Conservation (phyloP, 169 alveolate species). For the Eimeria mitis region DNA sequence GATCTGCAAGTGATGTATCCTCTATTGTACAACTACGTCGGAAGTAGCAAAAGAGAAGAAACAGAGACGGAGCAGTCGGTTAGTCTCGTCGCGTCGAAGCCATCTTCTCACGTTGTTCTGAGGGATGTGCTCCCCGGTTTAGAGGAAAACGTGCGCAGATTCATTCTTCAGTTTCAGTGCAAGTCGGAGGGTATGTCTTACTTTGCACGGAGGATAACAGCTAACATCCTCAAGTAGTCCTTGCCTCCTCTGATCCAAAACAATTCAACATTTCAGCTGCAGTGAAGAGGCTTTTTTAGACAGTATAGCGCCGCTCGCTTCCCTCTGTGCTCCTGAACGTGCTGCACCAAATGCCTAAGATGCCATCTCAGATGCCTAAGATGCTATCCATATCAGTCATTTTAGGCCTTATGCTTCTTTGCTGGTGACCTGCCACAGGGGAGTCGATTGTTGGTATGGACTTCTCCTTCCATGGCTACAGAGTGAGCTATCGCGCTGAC, state of each 20-base stretch:
- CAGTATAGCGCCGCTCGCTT: not conserved
- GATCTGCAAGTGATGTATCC: constrained; percentile 65
- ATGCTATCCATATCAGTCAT: not conserved
- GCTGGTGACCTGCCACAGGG: constrained; percentile 36
- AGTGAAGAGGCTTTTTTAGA: not conserved
- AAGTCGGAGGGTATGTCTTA: constrained; percentile 59
- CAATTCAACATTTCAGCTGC: not conserved
- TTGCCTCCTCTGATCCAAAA: not conserved
- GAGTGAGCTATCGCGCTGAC: constrained; percentile 41
- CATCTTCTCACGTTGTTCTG: constrained; percentile 36
- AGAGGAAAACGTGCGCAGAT: constrained; percentile 61
- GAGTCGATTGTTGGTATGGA: constrained; percentile 76
- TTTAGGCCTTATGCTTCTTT: not conserved
- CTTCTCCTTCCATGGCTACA: constrained; percentile 68
- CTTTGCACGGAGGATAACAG: not conserved
- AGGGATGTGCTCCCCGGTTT: constrained; percentile 45
- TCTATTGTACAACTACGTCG: constrained; percentile 50
- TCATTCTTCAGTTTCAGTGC: constrained; percentile 60
- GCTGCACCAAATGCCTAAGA: not conserved
- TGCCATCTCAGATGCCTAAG: not conserved
- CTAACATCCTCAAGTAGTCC: not conserved
- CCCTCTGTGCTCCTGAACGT: not conserved
- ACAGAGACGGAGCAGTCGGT: constrained; percentile 5
- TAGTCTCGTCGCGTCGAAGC: constrained; percentile 67
- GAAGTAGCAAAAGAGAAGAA: constrained; percentile 5